Evolutionary conservation across 352 stramenopile species (phyloP), one percentile per base, ranked within the genome.

Genomic region (Thalassiosira exigua): DNA sequence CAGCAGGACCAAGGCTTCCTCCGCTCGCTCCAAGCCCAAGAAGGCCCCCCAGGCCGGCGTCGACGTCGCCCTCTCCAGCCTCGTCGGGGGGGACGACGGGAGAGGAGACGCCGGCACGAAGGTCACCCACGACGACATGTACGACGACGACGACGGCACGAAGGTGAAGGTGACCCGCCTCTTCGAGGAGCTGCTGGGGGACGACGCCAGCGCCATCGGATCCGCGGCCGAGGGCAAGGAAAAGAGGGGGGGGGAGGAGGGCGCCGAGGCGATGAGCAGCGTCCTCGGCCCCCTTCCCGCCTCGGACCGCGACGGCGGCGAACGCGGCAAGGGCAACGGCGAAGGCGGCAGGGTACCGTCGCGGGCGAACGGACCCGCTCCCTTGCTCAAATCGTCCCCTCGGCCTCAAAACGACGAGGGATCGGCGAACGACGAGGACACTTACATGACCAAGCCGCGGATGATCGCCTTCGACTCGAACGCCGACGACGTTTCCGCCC

Each of bases 391-490:
- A 17, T 17, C 50, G 32, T 26, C 29, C n/a, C 21, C 50, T 32
- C 39, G 60, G 11, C 22, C 56, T 12, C 19, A 48, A 78, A 19
- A 27, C 26, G 53, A 73, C 21, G 41, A 61, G 5, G 14, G 50
- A 4, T n/a, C 11, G n/a, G 29, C 32, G 24, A 39, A 57, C 21
- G 71, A 80, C 11, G 53, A 69, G 29, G 65, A 72, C 27, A 81
- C 73, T 21, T 60, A 33, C 33, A 61, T 81, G 57, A 81, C 73
- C 4, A 81, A 81, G 48, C 73, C 73, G 0, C 57, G 73, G 21
- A 57, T 68, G 53, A 81, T 81, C 21, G 36, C 27, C 5, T 68
- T 76, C 59, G 65, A 76, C 21, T 19, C 3, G 3, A 48, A 57
- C 19, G 41, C 32, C 19, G 73, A 81, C 39, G 64, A 81, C 36